Percentiles rank a stretch among this genome's conserved stretches.
These are phyloP conservation scores for Pythium folliculosum DNA, from an alignment of 352 stramenopile species.

Conservation along the genomic window DNA sequence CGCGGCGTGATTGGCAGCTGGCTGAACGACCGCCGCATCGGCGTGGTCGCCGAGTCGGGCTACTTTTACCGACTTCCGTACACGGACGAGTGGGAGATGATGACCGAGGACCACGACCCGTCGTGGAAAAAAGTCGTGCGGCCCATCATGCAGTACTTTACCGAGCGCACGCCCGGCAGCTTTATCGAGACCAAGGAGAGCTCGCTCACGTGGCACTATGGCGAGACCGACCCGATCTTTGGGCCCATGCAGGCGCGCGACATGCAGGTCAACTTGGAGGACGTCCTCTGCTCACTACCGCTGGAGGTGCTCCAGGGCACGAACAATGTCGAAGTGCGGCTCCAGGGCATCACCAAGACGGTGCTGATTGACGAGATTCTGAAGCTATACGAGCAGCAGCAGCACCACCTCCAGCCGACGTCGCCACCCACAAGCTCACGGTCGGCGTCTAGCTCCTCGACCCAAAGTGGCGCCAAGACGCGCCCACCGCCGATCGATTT, in stretches of 20 bases:
- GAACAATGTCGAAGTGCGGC: slow-evolving; percentile 72
- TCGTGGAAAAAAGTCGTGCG: slow-evolving; percentile 76
- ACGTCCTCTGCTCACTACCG: slow-evolving; percentile 80
- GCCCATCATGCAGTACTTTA: slow-evolving; percentile 80
- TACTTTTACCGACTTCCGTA: slow-evolving; percentile 64
- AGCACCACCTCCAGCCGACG: slow-evolving; percentile 27
- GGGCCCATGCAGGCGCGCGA: slow-evolving; percentile 82
- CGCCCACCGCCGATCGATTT: slow-evolving; percentile 63
- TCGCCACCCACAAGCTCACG: slow-evolving; percentile 16
- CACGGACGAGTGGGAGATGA: slow-evolving; percentile 56
- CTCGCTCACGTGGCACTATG: slow-evolving; percentile 70
- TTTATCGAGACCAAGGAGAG: slow-evolving; percentile 69
- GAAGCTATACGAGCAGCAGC: slow-evolving; percentile 42
- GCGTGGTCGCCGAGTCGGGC: slow-evolving; percentile 58
- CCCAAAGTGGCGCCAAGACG: not conserved
- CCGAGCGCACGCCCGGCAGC: slow-evolving; percentile 66
- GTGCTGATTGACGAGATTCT: slow-evolving; percentile 66
- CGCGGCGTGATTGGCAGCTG: slow-evolving; percentile 73
- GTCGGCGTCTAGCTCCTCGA: slow-evolving; percentile 14
- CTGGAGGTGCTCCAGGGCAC: slow-evolving; percentile 82
- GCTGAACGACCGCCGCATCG: slow-evolving; percentile 59
- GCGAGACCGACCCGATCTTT: slow-evolving; percentile 75
- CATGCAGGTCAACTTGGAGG: slow-evolving; percentile 88
- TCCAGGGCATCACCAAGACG: slow-evolving; percentile 69
- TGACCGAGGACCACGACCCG: slow-evolving; percentile 55